Evolutionary conservation across 2,329 filamentous ascomycete species (phyloP), one percentile per base, ranked within the genome.

Genomic region (Botrytis cinerea): DNA sequence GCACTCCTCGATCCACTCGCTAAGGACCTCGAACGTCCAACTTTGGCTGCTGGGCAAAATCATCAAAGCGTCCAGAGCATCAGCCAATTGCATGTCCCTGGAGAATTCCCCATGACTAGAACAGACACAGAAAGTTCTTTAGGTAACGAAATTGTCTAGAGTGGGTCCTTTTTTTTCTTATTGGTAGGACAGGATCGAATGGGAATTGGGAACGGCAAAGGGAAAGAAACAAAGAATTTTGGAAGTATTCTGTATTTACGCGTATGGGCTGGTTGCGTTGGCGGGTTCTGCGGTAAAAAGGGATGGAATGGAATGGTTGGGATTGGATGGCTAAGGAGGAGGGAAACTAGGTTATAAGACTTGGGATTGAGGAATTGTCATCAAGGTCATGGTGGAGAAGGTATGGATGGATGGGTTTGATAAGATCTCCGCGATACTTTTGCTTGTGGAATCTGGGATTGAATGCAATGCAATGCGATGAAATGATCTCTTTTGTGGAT

Each of bases 71-170:
- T 75, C 9, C 70, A 75, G 59, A 80, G 76, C 62, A 78, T 81
- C 46, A 78, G 76, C 35, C 76, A 80, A 54, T 75, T 81, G 22
- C 80, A 81, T 73, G 76, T 81, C 59, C 80, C 80, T 4, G 80
- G 80, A 4, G 80, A 80, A 62, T 81, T 73, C 72, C 80, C 80
- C 4, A 75, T 61, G 51, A 46, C 20, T 16, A 67, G 35, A 43
- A 51, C 54, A 45, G 68, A 73, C 12, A 38, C 63, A 43, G 40
- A 28, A 48, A 68, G 43, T 46, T 45, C 61, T 40, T 67, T 72
- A 28, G 45, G 61, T 60, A 25, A 25, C 46, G 70, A 68, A 43
- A 28, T 38, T 22, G 16, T 72, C 3, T 67, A 51, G 43, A 54
- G 32, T n/a, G 22, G 22, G 35, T 64, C 9, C 5, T 8, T 40